A percentile compares a stretch with the other conserved stretches of the same genome.
Evolutionary conservation across 805 yeast species (phyloP).

Genomic region (Gaillardinia entomophila): DNA sequence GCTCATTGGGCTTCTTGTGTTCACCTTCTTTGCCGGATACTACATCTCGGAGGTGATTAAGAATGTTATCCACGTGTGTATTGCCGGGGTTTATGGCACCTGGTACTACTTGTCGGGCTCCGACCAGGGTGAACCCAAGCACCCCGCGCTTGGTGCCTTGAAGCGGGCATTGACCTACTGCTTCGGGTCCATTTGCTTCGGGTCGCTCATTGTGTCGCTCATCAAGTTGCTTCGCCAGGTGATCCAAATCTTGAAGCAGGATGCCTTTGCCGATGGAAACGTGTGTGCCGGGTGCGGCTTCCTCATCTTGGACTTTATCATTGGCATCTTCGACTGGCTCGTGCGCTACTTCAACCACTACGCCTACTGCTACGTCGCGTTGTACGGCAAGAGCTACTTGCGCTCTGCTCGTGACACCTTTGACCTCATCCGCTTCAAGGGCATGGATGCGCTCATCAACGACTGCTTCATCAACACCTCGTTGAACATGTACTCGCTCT

Average conservation of each 20-base stretch:
- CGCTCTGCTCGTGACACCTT: conserved; percentile 78
- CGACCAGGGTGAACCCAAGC: conserved; percentile 71
- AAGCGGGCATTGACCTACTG: conserved; percentile 78
- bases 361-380: conserved; percentile 81
- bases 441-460: conserved; percentile 77
- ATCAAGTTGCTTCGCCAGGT: conserved; percentile 61
- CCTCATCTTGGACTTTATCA: conserved; percentile 50
- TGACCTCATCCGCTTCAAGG: conserved; percentile 69
- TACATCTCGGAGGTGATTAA: conserved; percentile 77
- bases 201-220: conserved; percentile 66
- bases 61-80: conserved; percentile 74
- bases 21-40: conserved; percentile 77
- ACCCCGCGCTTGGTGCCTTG: conserved; percentile 79
- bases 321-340: conserved; percentile 70
- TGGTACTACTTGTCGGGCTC: conserved; percentile 82
- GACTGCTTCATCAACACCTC: conserved; percentile 80
- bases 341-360: conserved; percentile 85
- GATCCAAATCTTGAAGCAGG: conserved; percentile 46
- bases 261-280: conserved; percentile 47
- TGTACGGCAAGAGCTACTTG: conserved; percentile 77
- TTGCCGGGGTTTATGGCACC: conserved; percentile 81
- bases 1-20: conserved; percentile 65
- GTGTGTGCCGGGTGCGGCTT: conserved; percentile 48
- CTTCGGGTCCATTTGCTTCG: conserved; percentile 86
- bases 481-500: conserved; percentile 65